Conservation (phyloP, 179 eudicot species). For the Beta macrorhiza region DNA sequence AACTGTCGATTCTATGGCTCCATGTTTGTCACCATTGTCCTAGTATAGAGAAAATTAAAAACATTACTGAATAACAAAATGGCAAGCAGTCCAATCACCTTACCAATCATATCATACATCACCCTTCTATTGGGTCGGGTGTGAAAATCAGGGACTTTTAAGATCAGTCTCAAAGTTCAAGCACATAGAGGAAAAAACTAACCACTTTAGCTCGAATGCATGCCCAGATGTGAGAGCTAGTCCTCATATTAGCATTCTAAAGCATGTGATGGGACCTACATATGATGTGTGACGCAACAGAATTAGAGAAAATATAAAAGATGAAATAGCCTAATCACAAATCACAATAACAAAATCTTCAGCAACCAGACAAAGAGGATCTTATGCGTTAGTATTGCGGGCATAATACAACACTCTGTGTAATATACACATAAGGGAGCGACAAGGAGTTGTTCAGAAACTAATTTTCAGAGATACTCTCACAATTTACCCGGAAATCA, state of each 20-base stretch:
- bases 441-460: not conserved
- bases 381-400: not conserved
- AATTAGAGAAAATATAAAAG: slow-evolving; percentile 13
- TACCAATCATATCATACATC: not conserved
- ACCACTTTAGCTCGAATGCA: slow-evolving; percentile 26
- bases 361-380: not conserved
- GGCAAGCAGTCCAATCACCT: too few relatives aligned
- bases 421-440: not conserved
- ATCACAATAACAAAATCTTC: not conserved
- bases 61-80: too few relatives aligned
- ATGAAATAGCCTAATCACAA: not conserved
- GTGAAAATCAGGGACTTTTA: not conserved
- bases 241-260: slow-evolving; percentile 51
- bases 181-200: slow-evolving; percentile 17
- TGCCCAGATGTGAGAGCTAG: slow-evolving; percentile 6
- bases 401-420: not conserved
- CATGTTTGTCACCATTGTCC: slow-evolving; percentile 5
- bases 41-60: not conserved
- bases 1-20: slow-evolving; percentile 11
- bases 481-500: not conserved
- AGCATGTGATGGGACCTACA: slow-evolving; percentile 66
- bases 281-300: not conserved
- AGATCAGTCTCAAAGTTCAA: too few relatives aligned
- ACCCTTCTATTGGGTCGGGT: not conserved
- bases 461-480: not conserved